phyloP scores from a whole-genome alignment of 495 filamentous ascomycete species.

The Neurospora hispaniola region DNA sequence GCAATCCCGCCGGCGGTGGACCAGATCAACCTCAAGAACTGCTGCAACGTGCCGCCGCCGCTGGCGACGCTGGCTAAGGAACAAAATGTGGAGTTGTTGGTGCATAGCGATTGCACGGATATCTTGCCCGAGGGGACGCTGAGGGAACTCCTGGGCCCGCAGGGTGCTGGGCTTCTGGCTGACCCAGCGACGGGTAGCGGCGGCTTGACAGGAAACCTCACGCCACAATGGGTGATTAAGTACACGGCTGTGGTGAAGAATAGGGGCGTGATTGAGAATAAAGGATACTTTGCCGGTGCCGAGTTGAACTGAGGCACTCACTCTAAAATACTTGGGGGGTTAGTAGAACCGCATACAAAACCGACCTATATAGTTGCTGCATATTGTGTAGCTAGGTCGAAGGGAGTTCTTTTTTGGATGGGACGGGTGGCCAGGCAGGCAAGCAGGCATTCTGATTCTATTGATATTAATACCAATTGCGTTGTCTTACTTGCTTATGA shows the following conservation, averaged over 20 bases:
- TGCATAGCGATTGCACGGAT: constrained; percentile 90
- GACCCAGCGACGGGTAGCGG: constrained; percentile 25
- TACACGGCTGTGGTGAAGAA: constrained; percentile 97
- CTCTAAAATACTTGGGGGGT: background rate
- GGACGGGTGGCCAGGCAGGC: background rate
- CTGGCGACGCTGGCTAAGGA: constrained; percentile 77
- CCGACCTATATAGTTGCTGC: background rate
- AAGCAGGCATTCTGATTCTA: background rate
- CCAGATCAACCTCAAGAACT: constrained; percentile 96
- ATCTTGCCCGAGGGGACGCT: constrained; percentile 78
- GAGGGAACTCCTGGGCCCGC: constrained; percentile 65
- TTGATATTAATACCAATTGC: constrained; percentile 2
- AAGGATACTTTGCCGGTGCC: constrained; percentile 88
- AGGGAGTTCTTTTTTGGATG: constrained; percentile 1
- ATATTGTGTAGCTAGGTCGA: background rate
- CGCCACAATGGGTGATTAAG: constrained; percentile 90
- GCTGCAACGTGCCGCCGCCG: constrained; percentile 88
- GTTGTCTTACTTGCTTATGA: background rate
- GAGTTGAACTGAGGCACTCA: constrained; percentile 34
- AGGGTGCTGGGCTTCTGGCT: constrained; percentile 59
- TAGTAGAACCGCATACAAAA: background rate
- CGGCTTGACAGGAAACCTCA: constrained; percentile 62
- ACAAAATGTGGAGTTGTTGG: constrained; percentile 76
- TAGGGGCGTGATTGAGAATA: constrained; percentile 95
- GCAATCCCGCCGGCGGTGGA: constrained; percentile 71